Evolutionary conservation across 768 basidiomycete genomes (phyloP), one percentile per base, ranked within the genome.

Genomic region (Polyporus arcularius): DNA sequence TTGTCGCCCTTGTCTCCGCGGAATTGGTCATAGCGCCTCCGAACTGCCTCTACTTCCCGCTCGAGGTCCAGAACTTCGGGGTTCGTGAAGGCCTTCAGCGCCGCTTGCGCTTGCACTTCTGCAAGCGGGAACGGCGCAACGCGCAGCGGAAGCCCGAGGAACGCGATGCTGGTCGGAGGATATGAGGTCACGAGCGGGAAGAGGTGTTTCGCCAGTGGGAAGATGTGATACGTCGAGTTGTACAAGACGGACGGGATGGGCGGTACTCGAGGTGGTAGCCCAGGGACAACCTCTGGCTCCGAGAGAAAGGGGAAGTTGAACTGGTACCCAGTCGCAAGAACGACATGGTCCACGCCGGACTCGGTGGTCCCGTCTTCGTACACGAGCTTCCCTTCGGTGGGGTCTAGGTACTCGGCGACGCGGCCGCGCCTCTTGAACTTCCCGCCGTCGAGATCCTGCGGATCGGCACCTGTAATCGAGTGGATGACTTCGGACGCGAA

Each of bases 241-340:
- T 80, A 77, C 42, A 91, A 71, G 12, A 79, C 73, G 12, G 65
- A 45, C 2, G 85, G 84, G n/a, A 87, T 66, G 4, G 82, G 79
- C 35, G 84, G 79, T 14, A 79, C 68, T 10, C 75, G 67, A 1
- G 83, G 79, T 18, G 83, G 81, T n/a, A 79, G 47, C 0, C 65
- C 71, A 4, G 62, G 48, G 4, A 66, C 70, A 28, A 80, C 71
- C 16, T 82, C 71, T 40, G 73, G 67, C 12, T 72, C 58, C 1
- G 74, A 67, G 49, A 94, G 75, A 74, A 92, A 92, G 0, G 88
- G 87, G 65, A 87, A 85, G n/a, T 81, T 75, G 50, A 82, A 74
- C 55, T 87, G 75, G 70, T 88, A 94, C 8, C 92, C 92, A 1
- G 92, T 94, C 2, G 90, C 91, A 11, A 93, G 73, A 51, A 93